These are phyloP conservation scores for Picea glauca DNA, from an alignment of 75 land plant species.

Conservation along the genomic window DNA sequence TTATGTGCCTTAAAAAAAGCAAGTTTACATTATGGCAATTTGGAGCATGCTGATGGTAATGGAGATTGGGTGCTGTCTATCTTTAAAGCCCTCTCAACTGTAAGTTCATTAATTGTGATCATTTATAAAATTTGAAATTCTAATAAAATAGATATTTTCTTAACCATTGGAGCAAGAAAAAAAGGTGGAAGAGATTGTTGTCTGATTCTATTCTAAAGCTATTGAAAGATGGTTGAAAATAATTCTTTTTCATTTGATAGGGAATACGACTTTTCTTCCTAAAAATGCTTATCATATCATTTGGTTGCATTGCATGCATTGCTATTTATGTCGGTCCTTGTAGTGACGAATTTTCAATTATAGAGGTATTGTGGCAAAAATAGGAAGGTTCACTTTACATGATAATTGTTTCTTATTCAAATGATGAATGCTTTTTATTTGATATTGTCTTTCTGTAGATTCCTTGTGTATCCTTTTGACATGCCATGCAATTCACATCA, in stretches of 20 bases:
- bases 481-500: too few species aligned
- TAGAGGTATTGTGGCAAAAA: background rate
- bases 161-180: too few species aligned
- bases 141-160: background rate
- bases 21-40: constrained; percentile 54
- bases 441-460: background rate
- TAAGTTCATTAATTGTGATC: constrained; percentile 23
- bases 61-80: constrained; percentile 94
- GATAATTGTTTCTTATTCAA: background rate
- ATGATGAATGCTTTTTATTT: background rate
- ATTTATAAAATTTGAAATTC: background rate
- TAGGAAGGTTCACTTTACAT: background rate
- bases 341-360: background rate
- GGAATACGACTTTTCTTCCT: too few species aligned
- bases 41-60: constrained; percentile 74
- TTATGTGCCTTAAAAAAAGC: constrained; percentile 27
- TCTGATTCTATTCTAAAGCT: too few species aligned
- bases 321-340: background rate
- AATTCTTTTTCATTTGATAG: too few species aligned
- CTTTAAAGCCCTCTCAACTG: constrained; percentile 70
- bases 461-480: background rate
- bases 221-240: too few species aligned
- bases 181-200: too few species aligned
- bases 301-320: background rate
- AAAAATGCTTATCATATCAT: too few species aligned